These are phyloP conservation scores for Candolleomyces aberdarensis DNA, from an alignment of 768 basidiomycete species.

Conservation along the genomic window DNA sequence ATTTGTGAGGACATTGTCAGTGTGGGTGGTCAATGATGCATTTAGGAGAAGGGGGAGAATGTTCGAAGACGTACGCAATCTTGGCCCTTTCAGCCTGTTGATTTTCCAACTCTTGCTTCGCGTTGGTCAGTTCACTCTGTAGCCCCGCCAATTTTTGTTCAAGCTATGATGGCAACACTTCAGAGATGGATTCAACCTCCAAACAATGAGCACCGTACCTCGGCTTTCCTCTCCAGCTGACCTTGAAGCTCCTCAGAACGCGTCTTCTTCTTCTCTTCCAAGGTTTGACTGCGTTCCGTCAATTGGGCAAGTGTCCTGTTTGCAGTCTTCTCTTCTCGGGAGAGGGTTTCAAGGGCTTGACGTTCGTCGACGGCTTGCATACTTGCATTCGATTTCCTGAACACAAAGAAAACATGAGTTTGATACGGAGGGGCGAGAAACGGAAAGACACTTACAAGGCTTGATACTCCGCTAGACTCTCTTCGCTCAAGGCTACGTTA, in stretches of 20 bases:
- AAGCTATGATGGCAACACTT: conserved; percentile 33
- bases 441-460: conserved; percentile 51
- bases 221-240: conserved; percentile 50
- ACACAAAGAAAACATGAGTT: background rate
- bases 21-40: background rate
- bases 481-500: conserved; percentile 77
- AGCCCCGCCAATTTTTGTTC: conserved; percentile 57
- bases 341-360: conserved; percentile 76
- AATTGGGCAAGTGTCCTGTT: conserved; percentile 61
- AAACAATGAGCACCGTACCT: conserved; percentile 38
- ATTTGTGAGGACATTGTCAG: background rate
- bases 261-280: conserved; percentile 54
- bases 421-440: no score
- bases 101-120: conserved; percentile 79
- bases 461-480: conserved; percentile 85
- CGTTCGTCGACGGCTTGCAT: conserved; percentile 83
- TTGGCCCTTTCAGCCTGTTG: conserved; percentile 79
- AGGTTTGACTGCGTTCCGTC: conserved; percentile 64
- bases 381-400: conserved; percentile 77
- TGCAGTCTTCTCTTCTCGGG: conserved; percentile 78
- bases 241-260: conserved; percentile 50
- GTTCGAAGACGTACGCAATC: conserved; percentile 55
- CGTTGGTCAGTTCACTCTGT: conserved; percentile 57
- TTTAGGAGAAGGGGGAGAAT: background rate
- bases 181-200: background rate